Base-by-base conservation (phyloP, 1,139 yeast species). In the Hansenula sp. region DNA sequence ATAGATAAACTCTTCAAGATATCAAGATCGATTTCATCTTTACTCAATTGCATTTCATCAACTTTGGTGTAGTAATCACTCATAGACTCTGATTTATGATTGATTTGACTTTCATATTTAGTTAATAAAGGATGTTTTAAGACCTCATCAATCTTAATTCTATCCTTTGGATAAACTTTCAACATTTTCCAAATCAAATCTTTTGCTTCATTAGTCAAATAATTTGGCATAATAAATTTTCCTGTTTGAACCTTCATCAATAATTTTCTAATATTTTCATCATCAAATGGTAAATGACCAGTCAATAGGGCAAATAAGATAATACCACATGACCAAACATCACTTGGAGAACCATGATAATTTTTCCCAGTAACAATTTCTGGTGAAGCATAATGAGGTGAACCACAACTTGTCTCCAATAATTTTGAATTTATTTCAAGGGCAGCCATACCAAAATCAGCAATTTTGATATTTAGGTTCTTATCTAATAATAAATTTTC, bases 381-480 rank as follows among this genome's bases (percentile, higher is more conserved):
- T 0, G 98, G 98, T 13, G 96, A 87, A 2, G 98, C 98, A 64
- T 92, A 92, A 64, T 94, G 98, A 19, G 98, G 98, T 19, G 97
- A 88, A 1, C 99, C 99, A 65, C 99, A 92, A 26, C 95, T 83
- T 1, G 98, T 92, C 61, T 92, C 97, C 43, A 94, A 71, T 57
- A 92, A 67, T 54, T 85, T 77, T 53, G 84, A 95, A 43, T 79
- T 77, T 31, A 95, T 82, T 62, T 92, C 98, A 37, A 92, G 69
- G 2, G 98, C 98, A n/a, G 99, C 98, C 98, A 92, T 94, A 31
- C 99, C 99, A 61, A 92, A 92, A 65, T 92, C 99, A 14, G 99
- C 98, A 52, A 92, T 90, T 61, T 92, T 92, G 62, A 92, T 89
- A 61, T 87, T 89, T 50, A 83, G 79, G 60, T 87, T 77, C 60